These are phyloP conservation scores for Lasiosphaeria hispida DNA, from an alignment of 495 filamentous ascomycete species.

Conservation along the genomic window DNA sequence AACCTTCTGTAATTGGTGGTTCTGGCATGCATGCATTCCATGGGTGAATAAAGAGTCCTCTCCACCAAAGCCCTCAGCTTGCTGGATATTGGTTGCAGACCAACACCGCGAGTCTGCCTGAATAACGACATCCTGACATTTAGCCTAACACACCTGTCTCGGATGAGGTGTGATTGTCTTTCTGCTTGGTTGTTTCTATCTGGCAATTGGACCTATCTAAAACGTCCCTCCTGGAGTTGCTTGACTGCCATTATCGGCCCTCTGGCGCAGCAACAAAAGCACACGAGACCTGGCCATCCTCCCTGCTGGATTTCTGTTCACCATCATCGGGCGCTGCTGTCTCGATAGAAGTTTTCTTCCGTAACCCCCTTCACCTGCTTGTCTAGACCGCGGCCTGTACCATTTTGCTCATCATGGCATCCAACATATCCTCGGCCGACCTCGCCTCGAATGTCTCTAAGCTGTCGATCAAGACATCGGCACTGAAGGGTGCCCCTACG, in stretches of 20 bases:
- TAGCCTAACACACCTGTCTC: slow-evolving; percentile 9
- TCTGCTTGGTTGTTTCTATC: slow-evolving; percentile 8
- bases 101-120: neutral
- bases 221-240: neutral
- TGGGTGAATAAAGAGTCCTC: neutral
- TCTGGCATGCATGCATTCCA: neutral
- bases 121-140: slow-evolving; percentile 1
- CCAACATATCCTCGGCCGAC: slow-evolving; percentile 20
- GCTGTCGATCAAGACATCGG: slow-evolving; percentile 34
- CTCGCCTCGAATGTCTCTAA: slow-evolving; percentile 33
- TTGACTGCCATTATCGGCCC: neutral
- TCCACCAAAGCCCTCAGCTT: neutral
- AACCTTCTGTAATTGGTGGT: neutral
- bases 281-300: neutral
- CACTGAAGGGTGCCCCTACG: slow-evolving; percentile 15
- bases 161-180: neutral
- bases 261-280: neutral
- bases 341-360: neutral
- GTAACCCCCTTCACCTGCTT: too few species aligned
- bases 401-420: slow-evolving; percentile 19
- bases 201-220: neutral
- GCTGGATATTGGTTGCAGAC: slow-evolving; percentile 8
- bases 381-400: neutral
- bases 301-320: neutral
- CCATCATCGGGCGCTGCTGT: neutral